These are phyloP conservation scores for Panaeolus cyanescens DNA, from an alignment of 768 basidiomycete genomes.

Conservation along the genomic window DNA sequence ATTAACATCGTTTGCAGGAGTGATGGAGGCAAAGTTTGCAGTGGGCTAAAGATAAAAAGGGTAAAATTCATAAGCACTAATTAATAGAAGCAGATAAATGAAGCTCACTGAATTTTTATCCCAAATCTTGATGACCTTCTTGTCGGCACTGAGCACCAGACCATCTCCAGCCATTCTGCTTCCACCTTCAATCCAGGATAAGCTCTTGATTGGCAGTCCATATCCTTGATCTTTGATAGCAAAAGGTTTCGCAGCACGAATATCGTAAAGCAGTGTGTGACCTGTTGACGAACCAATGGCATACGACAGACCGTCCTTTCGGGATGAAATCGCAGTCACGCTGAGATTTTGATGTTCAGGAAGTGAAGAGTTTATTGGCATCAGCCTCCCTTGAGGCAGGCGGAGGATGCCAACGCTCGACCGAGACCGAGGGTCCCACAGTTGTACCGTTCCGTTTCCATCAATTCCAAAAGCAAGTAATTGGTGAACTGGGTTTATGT, in stretches of 20 bases:
- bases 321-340: slow-evolving; percentile 84
- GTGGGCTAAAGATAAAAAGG: slow-evolving; percentile 54
- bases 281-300: slow-evolving; percentile 96
- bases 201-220: slow-evolving; percentile 82
- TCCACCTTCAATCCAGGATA: slow-evolving; percentile 90
- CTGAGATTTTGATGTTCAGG: slow-evolving; percentile 40
- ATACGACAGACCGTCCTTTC: slow-evolving; percentile 88
- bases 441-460: slow-evolving; percentile 84
- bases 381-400: slow-evolving; percentile 56
- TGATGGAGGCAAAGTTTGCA: slow-evolving; percentile 89
- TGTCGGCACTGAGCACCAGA: slow-evolving; percentile 90
- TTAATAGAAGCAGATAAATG: background rate
- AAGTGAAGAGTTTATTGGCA: slow-evolving; percentile 33
- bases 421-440: slow-evolving; percentile 94
- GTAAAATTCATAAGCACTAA: slow-evolving; percentile 8
- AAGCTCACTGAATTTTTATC: slow-evolving; percentile 74
- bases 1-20: slow-evolving; percentile 87
- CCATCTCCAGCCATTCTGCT: slow-evolving; percentile 83
- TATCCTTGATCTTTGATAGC: slow-evolving; percentile 97
- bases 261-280: slow-evolving; percentile 92
- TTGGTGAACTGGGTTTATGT: slow-evolving; percentile 93
- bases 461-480: slow-evolving; percentile 89
- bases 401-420: slow-evolving; percentile 68
- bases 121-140: slow-evolving; percentile 98
- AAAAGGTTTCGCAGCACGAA: slow-evolving; percentile 81